These are phyloP conservation scores for Ilyonectria robusta DNA, from an alignment of 2,329 filamentous ascomycete genomes.

Conservation along the genomic window DNA sequence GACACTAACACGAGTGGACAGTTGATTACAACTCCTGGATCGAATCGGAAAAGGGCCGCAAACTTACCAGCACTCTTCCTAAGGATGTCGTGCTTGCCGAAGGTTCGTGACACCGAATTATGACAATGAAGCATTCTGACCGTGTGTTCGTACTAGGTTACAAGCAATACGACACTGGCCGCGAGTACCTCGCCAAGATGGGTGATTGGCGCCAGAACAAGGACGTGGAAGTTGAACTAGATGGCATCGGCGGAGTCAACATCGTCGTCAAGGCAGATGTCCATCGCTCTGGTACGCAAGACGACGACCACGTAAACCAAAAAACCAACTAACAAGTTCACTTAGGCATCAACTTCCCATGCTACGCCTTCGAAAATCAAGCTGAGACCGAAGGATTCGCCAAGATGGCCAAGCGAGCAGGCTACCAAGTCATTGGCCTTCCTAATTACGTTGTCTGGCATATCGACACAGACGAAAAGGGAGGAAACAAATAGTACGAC, in stretches of 20 bases:
- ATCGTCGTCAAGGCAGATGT: conserved; percentile 98
- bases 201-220: conserved; percentile 95
- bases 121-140: conserved; percentile 6
- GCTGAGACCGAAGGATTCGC: conserved; percentile 99
- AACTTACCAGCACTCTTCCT: conserved; percentile 79
- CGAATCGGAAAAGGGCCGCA: conserved; percentile 88
- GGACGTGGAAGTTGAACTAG: conserved; percentile 91
- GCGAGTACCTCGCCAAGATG: conserved; percentile 90
- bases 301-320: background rate
- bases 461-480: conserved; percentile 95
- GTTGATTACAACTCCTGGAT: conserved; percentile 99
- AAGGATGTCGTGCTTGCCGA: conserved; percentile 91
- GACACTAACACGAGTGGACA: conserved; percentile 54
- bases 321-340: conserved; percentile 41
- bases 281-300: conserved; percentile 84
- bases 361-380: conserved; percentile 98
- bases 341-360: conserved; percentile 95
- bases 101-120: conserved; percentile 65
- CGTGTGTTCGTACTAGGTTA: conserved; percentile 74
- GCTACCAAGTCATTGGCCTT: conserved; percentile 91
- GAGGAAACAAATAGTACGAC: conserved; percentile 74
- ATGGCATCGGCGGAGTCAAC: conserved; percentile 97
- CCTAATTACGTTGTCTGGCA: conserved; percentile 99
- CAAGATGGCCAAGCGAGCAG: conserved; percentile 97
- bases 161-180: conserved; percentile 91